Evolutionary conservation across 768 basidiomycete species (phyloP), one percentile per base, ranked within the genome.

Genomic region (Mycena galopus): DNA sequence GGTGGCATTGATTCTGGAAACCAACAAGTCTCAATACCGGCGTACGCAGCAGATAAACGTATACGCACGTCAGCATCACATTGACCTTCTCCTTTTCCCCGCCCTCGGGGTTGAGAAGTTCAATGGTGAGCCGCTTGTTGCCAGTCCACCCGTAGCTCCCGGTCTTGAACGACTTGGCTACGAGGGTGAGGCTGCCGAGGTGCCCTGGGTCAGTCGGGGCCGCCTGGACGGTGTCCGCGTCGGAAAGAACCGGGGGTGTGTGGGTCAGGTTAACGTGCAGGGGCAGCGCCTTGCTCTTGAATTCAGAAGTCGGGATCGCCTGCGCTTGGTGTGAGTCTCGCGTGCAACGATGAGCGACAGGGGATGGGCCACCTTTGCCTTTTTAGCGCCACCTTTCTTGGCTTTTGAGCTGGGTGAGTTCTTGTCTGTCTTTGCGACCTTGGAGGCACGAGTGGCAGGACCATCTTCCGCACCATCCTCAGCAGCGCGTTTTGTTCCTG

Each of bases 141-240:
- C 92, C 94, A 79, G 94, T 95, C 94, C 94, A 96, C 21, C 95
- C 94, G 79, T 92, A 94, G 78, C 92, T 93, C 14, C 94, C 93
- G 0, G 93, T 94, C 17, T 84, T 77, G 81, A 96, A 94, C 44
- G 88, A 84, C 69, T 81, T 87, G 2, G 94, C 89, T 4, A 86
- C 74, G 9, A 94, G 85, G 0, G 88, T 87, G 25, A 91, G 79
- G 50, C 82, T 86, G 19, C 88, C 89, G 72, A 94, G 84, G 78
- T 88, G 86, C 12, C 92, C 93, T 30, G 89, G 84, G 80, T 94
- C 94, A 4, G 78, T 80, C 4, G 82, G 76, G 8, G 82, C 80
- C 6, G 77, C 75, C 14, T 83, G 73, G 23, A 78, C 79, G 27
- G 82, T 78, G 33, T 80, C 83, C n/a, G 81, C 80, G 65, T 84